Conservation (phyloP, 495 filamentous ascomycete species). For the Annulohypoxylon nitens region DNA sequence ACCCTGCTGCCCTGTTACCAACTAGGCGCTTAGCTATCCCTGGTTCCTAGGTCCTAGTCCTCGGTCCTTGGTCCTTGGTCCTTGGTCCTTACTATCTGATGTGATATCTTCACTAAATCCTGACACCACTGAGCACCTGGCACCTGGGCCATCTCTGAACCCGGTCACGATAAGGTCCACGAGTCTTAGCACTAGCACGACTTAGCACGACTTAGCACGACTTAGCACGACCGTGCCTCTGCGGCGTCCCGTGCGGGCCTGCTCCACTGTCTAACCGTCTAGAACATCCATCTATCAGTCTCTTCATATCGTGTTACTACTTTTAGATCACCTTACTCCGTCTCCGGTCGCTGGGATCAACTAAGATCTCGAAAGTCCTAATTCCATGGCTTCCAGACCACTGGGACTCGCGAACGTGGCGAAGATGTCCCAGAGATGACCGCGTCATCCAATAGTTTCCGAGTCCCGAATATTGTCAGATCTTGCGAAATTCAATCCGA, state of each 20-base stretch:
- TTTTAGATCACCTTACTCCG: slow-evolving; percentile 21
- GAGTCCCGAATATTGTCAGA: slow-evolving; percentile 17
- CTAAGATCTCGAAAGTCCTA: slow-evolving; percentile 5
- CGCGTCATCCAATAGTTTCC: slow-evolving; percentile 8
- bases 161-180: slow-evolving; percentile 25
- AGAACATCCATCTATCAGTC: slow-evolving; percentile 19
- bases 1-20: slow-evolving; percentile 3
- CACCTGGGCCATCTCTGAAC: slow-evolving; percentile 5
- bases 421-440: neutral
- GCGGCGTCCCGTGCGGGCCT: slow-evolving; percentile 26
- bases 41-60: neutral
- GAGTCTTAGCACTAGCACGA: neutral
- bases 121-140: neutral
- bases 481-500: slow-evolving; percentile 8
- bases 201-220: slow-evolving; percentile 1
- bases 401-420: slow-evolving; percentile 24
- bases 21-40: slow-evolving; percentile 4
- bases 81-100: neutral
- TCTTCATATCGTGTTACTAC: slow-evolving; percentile 26
- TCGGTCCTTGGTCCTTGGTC: too few relatives aligned
- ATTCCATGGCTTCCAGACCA: slow-evolving; percentile 15
- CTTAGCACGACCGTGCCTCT: slow-evolving; percentile 2
- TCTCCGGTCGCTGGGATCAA: slow-evolving; percentile 18
- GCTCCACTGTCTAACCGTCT: slow-evolving; percentile 24
- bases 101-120: slow-evolving; percentile 5